Conservation (phyloP, 257 asterid species). For the Lycium ferocissimum region DNA sequence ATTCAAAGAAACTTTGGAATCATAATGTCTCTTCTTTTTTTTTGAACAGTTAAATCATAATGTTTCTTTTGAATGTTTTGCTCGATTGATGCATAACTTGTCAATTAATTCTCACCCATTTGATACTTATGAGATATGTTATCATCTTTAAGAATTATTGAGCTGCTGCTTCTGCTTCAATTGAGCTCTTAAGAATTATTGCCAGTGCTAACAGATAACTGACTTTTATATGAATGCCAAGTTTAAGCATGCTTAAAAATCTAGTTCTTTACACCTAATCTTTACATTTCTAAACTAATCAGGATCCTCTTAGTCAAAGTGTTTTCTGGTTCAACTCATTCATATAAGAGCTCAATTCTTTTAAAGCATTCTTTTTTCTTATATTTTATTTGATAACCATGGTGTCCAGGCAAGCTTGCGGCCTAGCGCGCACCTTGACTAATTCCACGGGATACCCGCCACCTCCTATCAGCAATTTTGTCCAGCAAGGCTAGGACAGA, state of each 20-base stretch:
- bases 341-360: not conserved
- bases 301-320: not conserved
- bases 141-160: not conserved
- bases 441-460: no score
- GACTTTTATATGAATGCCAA: not conserved
- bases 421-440: no score
- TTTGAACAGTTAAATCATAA: no score
- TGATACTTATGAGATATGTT: not conserved
- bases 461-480: no score
- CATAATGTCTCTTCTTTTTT: no score
- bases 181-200: no score
- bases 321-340: not conserved
- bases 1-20: not conserved
- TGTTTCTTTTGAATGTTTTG: not conserved
- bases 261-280: not conserved
- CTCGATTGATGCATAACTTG: not conserved
- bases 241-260: not conserved
- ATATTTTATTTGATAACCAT: no score
- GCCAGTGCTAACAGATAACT: no score
- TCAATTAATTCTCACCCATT: no score
- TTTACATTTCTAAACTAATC: not conserved
- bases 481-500: no score
- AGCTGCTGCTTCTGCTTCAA: no score
- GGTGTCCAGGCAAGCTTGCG: no score
- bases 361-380: conserved; percentile 1